phyloP scores from a whole-genome alignment of 2,329 filamentous ascomycete species.

The Aphanocladium album region DNA sequence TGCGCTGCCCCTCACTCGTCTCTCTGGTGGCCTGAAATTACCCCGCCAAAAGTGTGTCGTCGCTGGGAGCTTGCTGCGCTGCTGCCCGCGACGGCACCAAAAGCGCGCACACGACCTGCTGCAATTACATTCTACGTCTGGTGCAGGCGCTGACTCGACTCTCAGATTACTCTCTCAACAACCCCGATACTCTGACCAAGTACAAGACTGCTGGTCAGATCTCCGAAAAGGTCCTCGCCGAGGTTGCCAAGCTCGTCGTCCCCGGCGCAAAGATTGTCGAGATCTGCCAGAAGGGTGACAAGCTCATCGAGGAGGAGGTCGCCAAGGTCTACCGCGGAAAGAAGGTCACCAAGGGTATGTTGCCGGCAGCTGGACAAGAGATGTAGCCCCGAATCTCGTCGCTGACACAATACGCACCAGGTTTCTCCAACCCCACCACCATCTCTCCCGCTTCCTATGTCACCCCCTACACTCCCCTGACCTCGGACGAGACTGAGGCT shows the following conservation, averaged over 20 bases:
- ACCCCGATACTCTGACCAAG: constrained; percentile 94
- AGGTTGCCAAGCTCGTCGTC: constrained; percentile 67
- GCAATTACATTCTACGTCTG: not conserved
- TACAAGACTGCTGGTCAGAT: constrained; percentile 97
- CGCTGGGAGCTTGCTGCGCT: constrained; percentile 2
- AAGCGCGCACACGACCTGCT: constrained; percentile 9
- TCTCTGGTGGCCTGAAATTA: constrained; percentile 9
- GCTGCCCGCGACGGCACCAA: not conserved
- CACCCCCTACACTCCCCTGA: constrained; percentile 92
- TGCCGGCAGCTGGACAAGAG: constrained; percentile 3
- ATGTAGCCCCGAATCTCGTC: not conserved
- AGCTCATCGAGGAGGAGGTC: constrained; percentile 89
- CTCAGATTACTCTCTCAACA: constrained; percentile 80
- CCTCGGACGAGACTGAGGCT: constrained; percentile 81
- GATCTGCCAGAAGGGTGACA: constrained; percentile 93
- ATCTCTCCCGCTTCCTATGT: constrained; percentile 91
- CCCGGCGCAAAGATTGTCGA: constrained; percentile 89
- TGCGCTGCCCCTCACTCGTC: constrained; percentile 5
- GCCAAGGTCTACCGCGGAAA: constrained; percentile 97
- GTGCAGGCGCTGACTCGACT: not conserved
- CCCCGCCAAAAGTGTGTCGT: constrained; percentile 12
- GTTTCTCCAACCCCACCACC: constrained; percentile 90
- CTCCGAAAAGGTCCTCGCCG: constrained; percentile 90
- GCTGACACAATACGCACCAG: constrained; percentile 36
- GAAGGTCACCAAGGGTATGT: constrained; percentile 84